Evolutionary conservation across 345 rosid species (phyloP), one percentile per base, ranked within the genome.

Genomic region (Nasturtium officinale): DNA sequence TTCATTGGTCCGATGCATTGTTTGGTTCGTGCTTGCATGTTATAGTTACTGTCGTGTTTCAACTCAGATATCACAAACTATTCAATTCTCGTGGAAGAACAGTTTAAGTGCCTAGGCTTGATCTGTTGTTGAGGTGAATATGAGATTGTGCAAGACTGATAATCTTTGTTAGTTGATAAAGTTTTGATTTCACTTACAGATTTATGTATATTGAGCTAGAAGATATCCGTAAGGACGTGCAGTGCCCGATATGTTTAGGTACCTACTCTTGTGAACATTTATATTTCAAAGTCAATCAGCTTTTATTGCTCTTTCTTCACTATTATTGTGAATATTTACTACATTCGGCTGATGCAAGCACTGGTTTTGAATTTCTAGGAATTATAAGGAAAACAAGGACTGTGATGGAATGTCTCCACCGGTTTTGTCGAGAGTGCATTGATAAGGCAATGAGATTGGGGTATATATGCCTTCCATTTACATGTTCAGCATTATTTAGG

Each of bases 361-460:
- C 0, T 47, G 33, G 32, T 45, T 69, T 54, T 53, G 59, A 11
- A 11, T 46, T 54, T 55, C 37, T 83, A 94, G 98, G 97, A 65
- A 91, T 94, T 79, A 94, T 94, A 77, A 88, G 77, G 93, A 94
- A 91, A 79, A 94, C 97, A 57, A 75, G 98, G 68, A 89, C 98
- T 68, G 95, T 91, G 32, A 94, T 94, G 97, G 97, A 83, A 72
- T 94, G 98, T 74, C 86, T 94, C 63, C 98, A 94, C 75, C 89
- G 97, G 16, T 94, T 94, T 80, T 94, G 98, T 73, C 79, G 89
- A 78, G 97, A 89, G 77, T 94, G 97, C 86, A 94, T 94, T 71
- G 96, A 94, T 82, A 94, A 94, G 82, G 86, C 97, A 60, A 94
- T 94, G 93, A 85, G 98, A 83, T 60, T 91, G 72, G 98, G 98